Percentiles rank a stretch among this genome's conserved stretches.
These are phyloP conservation scores for Diplocarpon mali DNA, from an alignment of 2,329 filamentous ascomycete species.

Conservation along the genomic window DNA sequence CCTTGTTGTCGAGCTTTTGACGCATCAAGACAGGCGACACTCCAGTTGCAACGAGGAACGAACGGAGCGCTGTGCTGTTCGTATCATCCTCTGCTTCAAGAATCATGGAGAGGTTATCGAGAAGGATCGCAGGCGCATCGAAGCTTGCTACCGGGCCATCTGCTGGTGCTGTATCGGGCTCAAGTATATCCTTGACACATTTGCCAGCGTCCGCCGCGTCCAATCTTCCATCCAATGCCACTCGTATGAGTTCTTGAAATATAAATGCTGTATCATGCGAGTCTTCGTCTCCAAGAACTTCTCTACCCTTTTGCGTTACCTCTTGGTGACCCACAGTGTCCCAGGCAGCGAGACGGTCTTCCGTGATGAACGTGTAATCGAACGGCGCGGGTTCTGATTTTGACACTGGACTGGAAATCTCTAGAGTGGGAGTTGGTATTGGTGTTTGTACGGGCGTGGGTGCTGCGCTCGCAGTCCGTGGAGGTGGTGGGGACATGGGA, in stretches of 20 bases:
- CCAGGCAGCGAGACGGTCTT: constrained; percentile 60
- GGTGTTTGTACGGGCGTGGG: constrained; percentile 22
- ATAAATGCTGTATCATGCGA: constrained; percentile 56
- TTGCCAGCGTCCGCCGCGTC: constrained; percentile 57
- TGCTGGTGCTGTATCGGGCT: constrained; percentile 37
- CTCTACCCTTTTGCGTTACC: constrained; percentile 52
- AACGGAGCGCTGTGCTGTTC: constrained; percentile 42
- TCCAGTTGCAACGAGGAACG: constrained; percentile 60
- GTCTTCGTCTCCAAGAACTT: constrained; percentile 58
- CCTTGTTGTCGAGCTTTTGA: constrained; percentile 66
- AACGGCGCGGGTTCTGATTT: constrained; percentile 34
- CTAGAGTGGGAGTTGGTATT: constrained; percentile 15
- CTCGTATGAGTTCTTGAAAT: constrained; percentile 76
- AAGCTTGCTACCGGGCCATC: constrained; percentile 41
- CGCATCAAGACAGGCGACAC: constrained; percentile 66
- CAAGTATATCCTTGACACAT: constrained; percentile 64
- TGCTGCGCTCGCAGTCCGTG: constrained; percentile 21
- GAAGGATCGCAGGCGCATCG: constrained; percentile 59
- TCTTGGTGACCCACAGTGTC: constrained; percentile 51
- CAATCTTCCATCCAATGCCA: constrained; percentile 59
- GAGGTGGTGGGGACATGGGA: constrained; percentile 27
- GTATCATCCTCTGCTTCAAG: constrained; percentile 54
- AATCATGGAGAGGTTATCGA: constrained; percentile 73
- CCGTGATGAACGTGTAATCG: constrained; percentile 66
- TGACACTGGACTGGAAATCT: constrained; percentile 24